phyloP scores from a whole-genome alignment of 352 stramenopile species.

The Phytophthora fragariaefolia region DNA sequence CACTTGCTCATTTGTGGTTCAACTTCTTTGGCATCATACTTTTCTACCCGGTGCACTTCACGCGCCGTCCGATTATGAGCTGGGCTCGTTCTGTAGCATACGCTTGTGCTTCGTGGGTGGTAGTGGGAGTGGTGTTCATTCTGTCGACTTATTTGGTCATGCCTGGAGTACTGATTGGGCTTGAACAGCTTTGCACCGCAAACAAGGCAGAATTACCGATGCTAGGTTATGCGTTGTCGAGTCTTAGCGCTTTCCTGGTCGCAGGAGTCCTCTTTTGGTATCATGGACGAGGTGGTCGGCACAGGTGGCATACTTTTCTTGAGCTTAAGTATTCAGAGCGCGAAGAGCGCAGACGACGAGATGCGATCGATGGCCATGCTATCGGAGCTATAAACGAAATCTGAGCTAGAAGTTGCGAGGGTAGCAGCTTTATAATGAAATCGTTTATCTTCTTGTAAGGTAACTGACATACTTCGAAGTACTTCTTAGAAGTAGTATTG shows the following conservation, averaged over 20 bases:
- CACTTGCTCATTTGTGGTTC: constrained; percentile 91
- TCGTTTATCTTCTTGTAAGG: constrained; percentile 8
- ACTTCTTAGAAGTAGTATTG: neutral
- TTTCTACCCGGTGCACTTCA: constrained; percentile 91
- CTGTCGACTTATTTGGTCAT: constrained; percentile 47
- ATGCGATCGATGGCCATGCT: constrained; percentile 32
- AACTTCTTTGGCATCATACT: constrained; percentile 90
- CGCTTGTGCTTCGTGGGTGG: constrained; percentile 62
- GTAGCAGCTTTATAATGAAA: constrained; percentile 8
- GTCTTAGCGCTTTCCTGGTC: constrained; percentile 9
- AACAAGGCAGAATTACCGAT: constrained; percentile 6
- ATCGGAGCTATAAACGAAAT: constrained; percentile 12
- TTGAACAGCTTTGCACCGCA: constrained; percentile 61
- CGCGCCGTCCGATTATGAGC: constrained; percentile 73
- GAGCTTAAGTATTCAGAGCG: constrained; percentile 48
- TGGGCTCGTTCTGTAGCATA: constrained; percentile 70
- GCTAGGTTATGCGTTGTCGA: constrained; percentile 41
- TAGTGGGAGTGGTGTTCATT: constrained; percentile 53
- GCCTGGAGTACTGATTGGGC: constrained; percentile 43
- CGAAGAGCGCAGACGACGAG: constrained; percentile 28
- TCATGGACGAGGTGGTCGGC: constrained; percentile 25
- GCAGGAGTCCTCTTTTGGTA: constrained; percentile 44
- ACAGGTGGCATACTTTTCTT: constrained; percentile 43
- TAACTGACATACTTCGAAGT: too few relatives aligned
- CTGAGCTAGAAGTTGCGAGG: neutral